Evolutionary conservation across 2,329 filamentous ascomycete species (phyloP), one percentile per base, ranked within the genome.

Genomic region (Colletotrichum tabaci): DNA sequence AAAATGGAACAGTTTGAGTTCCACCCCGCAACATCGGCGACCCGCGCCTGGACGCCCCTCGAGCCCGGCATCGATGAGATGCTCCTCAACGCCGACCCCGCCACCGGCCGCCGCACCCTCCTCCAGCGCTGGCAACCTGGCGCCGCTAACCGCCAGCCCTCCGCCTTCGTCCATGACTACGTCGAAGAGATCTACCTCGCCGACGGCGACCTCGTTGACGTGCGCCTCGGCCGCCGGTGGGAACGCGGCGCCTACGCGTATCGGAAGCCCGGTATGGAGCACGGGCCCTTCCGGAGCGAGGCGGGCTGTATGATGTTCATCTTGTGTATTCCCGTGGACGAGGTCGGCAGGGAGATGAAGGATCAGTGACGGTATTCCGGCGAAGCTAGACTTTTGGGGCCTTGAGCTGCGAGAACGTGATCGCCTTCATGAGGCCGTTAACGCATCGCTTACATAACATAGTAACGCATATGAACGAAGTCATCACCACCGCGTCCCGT

Each of bases 121-220:
- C 75, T 82, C 2, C 80, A 84, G 71, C 80, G 81, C 73, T 83
- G 79, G 77, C 77, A 81, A 40, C 78, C 81, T 6, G 76, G 79
- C 26, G 75, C 78, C 4, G 73, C 73, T 38, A 77, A 77, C 18
- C 75, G 76, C 10, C 74, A 75, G 7, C 66, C 77, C 30, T 67
- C 77, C 35, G 61, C 75, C 30, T 82, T 82, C 44, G 77, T 78
- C 30, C 81, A 84, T 61, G 75, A 79, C 26, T 83, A 80, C 61
- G 76, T 80, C 52, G 82, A 84, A 61, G 82, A 83, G 60, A 81
- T 83, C 60, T 82, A 77, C 67, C 75, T 83, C 49, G 73, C 80
- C 18, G 77, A 81, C 44, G 81, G 80, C 16, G 79, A 80, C 50
- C 68, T 83, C 63, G 77, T 77, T 67, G 81, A 83, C 74, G 73